Evolutionary conservation across 257 asterid genomes (phyloP).

Genomic region (Capsicum pubescens): DNA sequence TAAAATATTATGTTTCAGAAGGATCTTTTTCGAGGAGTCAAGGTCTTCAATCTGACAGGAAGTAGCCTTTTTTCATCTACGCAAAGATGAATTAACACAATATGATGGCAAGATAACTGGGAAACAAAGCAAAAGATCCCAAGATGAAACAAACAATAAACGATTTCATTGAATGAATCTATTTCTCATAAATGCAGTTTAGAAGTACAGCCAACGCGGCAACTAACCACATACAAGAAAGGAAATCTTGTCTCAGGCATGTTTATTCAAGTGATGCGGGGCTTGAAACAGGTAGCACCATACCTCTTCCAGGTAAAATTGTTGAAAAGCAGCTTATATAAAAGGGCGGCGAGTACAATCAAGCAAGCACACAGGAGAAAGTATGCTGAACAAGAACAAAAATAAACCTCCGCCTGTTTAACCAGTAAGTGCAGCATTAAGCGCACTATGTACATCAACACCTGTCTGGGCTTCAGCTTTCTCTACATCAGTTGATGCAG

Average conservation of each 20-base stretch:
- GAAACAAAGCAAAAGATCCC: background rate
- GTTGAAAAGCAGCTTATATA: background rate
- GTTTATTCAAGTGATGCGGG: constrained; percentile 28
- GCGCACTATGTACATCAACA: constrained; percentile 82
- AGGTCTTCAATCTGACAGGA: background rate
- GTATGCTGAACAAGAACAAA: background rate
- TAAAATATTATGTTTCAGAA: background rate
- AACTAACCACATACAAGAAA: background rate
- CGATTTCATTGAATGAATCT: background rate
- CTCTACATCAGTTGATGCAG: constrained; percentile 79
- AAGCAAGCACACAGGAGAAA: background rate
- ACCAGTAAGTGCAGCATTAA: constrained; percentile 81
- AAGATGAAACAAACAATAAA: background rate
- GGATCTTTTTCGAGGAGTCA: background rate
- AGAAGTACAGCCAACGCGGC: background rate
- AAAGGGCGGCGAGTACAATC: constrained; percentile 5
- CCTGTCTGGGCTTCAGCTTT: constrained; percentile 93
- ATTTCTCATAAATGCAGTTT: background rate
- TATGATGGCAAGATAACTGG: background rate
- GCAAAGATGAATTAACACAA: constrained; percentile 19
- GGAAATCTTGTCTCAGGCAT: constrained; percentile 13
- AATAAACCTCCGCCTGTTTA: constrained; percentile 31
- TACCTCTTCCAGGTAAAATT: constrained; percentile 18
- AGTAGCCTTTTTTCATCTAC: background rate
- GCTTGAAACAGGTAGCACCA: constrained; percentile 1